Conservation (phyloP, 306 rosid genomes). For the Lupinus albus region DNA sequence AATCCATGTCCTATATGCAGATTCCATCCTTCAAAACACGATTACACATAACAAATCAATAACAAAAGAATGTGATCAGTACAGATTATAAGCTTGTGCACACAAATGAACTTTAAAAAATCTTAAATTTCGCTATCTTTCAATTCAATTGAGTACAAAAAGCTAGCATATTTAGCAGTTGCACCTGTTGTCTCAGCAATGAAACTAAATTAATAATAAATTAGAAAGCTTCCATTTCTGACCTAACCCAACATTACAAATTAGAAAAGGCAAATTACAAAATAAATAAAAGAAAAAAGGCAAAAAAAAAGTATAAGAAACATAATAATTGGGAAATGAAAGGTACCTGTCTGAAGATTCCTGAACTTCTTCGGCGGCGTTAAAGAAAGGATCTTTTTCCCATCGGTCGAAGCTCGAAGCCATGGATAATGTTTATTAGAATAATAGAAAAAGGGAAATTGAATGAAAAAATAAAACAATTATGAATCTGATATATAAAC, state of each 20-base stretch:
- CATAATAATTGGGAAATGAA: background rate
- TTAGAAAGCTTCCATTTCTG: background rate
- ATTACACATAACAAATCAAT: constrained; percentile 29
- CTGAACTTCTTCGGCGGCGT: constrained; percentile 95
- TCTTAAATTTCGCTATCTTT: constrained; percentile 1
- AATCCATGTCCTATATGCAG: constrained; percentile 76
- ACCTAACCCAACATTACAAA: too few relatives aligned
- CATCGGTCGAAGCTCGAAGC: constrained; percentile 88
- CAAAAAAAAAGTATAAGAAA: background rate
- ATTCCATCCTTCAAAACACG: constrained; percentile 75
- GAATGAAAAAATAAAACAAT: background rate
- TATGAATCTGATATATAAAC: too few relatives aligned
- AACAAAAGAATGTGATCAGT: constrained; percentile 8
- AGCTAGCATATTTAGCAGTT: constrained; percentile 17
- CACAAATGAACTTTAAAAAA: constrained; percentile 12
- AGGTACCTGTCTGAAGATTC: constrained; percentile 90
- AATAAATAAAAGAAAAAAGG: background rate
- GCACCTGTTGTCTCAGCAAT: background rate
- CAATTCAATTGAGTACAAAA: background rate
- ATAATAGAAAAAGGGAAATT: background rate
- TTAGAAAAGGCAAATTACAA: background rate
- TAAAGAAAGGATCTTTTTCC: constrained; percentile 96
- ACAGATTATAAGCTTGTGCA: constrained; percentile 1
- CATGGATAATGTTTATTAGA: constrained; percentile 47
- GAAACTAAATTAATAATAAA: constrained; percentile 16